These are phyloP conservation scores for Candida adriatica DNA, from an alignment of 805 yeast species.

Conservation along the genomic window DNA sequence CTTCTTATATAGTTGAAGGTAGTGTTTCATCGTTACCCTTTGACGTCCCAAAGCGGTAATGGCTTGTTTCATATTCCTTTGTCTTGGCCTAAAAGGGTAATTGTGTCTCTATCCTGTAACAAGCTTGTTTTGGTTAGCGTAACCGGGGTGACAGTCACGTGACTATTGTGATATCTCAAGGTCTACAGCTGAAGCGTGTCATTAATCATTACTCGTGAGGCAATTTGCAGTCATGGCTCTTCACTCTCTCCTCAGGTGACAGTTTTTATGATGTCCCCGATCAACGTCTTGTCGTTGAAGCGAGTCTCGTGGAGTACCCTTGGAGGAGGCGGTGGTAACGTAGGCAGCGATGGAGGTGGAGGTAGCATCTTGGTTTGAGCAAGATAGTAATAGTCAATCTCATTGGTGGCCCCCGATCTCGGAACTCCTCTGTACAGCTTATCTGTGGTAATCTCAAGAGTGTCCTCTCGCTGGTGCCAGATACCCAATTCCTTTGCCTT, in stretches of 20 bases:
- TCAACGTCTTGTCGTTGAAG: conserved; percentile 8
- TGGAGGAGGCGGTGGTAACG: conserved; percentile 22
- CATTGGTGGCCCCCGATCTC: conserved; percentile 16
- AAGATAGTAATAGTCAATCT: conserved; percentile 15
- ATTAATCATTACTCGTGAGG: not conserved
- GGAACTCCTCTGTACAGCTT: conserved; percentile 26
- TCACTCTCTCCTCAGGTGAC: conserved; percentile 7
- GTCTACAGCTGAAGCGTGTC: too few relatives aligned
- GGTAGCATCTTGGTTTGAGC: conserved; percentile 16
- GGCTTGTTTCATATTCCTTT: too few relatives aligned
- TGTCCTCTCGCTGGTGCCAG: conserved; percentile 25
- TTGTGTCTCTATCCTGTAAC: not conserved
- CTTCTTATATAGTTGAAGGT: too few relatives aligned
- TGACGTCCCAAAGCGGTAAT: conserved; percentile 2
- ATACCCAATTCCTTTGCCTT: conserved; percentile 28
- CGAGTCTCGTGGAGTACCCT: conserved; percentile 12
- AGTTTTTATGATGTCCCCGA: conserved; percentile 19
- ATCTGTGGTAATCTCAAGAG: conserved; percentile 15
- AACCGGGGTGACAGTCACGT: too few relatives aligned
- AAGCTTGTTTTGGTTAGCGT: too few relatives aligned
- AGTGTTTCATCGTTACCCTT: too few relatives aligned
- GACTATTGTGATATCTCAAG: too few relatives aligned
- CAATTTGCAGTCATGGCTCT: not conserved
- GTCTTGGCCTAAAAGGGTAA: too few relatives aligned
- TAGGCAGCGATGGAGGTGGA: conserved; percentile 20